A percentile compares a stretch with the other conserved stretches of the same genome.
These are phyloP conservation scores for Niebla homalea DNA, from an alignment of 495 filamentous ascomycete genomes.

Conservation along the genomic window DNA sequence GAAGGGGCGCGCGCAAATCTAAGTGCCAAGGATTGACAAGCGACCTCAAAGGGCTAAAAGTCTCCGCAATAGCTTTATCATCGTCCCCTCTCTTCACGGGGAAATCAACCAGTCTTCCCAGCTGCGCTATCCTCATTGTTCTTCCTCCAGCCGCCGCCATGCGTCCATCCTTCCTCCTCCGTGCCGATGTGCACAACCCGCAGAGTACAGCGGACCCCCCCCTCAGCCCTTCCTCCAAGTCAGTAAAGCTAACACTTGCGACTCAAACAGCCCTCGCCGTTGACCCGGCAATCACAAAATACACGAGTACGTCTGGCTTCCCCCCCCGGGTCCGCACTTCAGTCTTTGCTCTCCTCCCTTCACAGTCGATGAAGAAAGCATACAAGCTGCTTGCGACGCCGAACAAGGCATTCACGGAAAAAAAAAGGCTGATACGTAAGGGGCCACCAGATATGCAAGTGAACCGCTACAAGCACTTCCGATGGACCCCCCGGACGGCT, in stretches of 20 bases:
- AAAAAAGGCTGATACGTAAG: not conserved
- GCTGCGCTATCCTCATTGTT: too few species aligned
- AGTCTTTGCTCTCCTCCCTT: slow-evolving; percentile 7
- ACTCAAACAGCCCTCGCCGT: slow-evolving; percentile 38
- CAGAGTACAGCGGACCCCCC: too few species aligned
- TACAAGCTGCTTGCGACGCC: not conserved
- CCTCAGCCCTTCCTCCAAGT: not conserved
- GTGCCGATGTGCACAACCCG: too few species aligned
- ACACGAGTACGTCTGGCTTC: slow-evolving; percentile 46
- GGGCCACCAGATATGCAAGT: slow-evolving; percentile 55
- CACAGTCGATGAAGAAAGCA: not conserved
- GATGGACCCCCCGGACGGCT: slow-evolving; percentile 75
- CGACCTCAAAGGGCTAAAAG: too few species aligned
- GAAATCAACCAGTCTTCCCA: too few species aligned
- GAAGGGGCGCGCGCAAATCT: too few species aligned
- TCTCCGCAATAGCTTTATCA: too few species aligned
- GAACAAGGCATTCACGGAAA: not conserved
- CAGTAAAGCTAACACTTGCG: not conserved
- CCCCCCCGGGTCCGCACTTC: not conserved
- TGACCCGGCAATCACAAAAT: slow-evolving; percentile 70
- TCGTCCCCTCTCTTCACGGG: too few species aligned
- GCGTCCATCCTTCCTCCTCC: too few species aligned
- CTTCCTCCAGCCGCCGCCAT: too few species aligned
- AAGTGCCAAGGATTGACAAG: too few species aligned
- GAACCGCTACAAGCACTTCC: slow-evolving; percentile 91